Base-by-base conservation (phyloP, 768 basidiomycete species). In the Agrocybe pediades region DNA sequence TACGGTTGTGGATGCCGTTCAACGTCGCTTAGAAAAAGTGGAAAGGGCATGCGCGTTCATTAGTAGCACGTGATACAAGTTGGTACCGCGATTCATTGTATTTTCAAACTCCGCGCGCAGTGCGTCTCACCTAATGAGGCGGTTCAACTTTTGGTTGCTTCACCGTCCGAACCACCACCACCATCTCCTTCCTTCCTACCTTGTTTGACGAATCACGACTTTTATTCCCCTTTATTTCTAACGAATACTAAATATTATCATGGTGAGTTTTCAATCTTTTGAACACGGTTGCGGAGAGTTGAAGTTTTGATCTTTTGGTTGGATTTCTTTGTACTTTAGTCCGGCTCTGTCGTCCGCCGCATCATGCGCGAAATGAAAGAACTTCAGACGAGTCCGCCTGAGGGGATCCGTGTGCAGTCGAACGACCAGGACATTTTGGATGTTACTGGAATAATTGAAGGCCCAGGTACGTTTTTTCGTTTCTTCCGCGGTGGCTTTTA, bases 401-500 rank as follows among this genome's bases (percentile, higher is more conserved):
- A 97, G 64, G 95, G 94, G n/a, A 92, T 97, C 66, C 86, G 95
- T 61, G 80, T 97, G 24, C 82, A 87, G 51, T 84, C 88, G 2
- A 88, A 77, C 56, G 95, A 97, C 47, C 91, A 95, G 64, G 91
- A 96, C 64, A 86, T 96, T 74, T 73, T 94, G 19, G 88, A 92
- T 65, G 79, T 98, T 36, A 88, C 85, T 1, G 95, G 94, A 1
- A 85, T 94, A 48, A 91, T 98, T 16, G 82, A 92, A 64, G 95
- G 95, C 0, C 95, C 95, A 56, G 91, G 94, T 95, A 58, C 65
- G 88, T 71, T 2, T 40, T 41, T 41, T 47, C 51, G 57, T 27
- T 50, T n/a, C 36, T 41, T 50, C 42, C 49, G 50, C 11, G n/a
- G n/a, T 13, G 3, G 33, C 11, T 36, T 4, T 13, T 36, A 3